A percentile compares a stretch with the other conserved stretches of the same genome.
Conservation (phyloP, 2,329 filamentous ascomycete species). For the Venturia effusa region DNA sequence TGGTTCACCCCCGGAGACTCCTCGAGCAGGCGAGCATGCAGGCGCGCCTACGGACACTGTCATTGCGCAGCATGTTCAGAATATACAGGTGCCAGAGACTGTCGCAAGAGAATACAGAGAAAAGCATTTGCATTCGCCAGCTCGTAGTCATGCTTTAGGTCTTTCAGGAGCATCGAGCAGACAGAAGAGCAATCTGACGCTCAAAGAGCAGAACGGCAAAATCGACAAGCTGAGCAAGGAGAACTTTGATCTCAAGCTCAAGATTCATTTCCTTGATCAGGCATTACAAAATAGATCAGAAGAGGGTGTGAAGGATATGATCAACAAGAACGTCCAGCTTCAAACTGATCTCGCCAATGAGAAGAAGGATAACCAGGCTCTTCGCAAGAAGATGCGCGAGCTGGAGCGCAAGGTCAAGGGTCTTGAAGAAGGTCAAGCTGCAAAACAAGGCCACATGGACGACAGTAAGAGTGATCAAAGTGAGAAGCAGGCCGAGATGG, state of each 20-base stretch:
- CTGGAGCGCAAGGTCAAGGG: conserved; percentile 67
- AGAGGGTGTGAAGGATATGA: conserved; percentile 95
- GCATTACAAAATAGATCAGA: conserved; percentile 87
- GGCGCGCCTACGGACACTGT: conserved; percentile 72
- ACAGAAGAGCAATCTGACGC: conserved; percentile 49
- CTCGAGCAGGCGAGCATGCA: conserved; percentile 44
- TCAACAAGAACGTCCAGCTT: conserved; percentile 91
- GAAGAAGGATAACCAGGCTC: conserved; percentile 78
- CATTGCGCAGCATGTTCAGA: conserved; percentile 76
- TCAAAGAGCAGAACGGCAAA: conserved; percentile 96
- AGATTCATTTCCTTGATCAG: conserved; percentile 94
- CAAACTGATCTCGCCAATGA: conserved; percentile 82
- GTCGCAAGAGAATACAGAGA: conserved; percentile 77
- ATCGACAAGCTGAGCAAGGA: conserved; percentile 95
- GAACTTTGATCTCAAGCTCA: conserved; percentile 94
- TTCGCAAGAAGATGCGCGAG: conserved; percentile 74
- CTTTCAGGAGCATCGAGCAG: conserved; percentile 21
- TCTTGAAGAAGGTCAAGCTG: conserved; percentile 40
- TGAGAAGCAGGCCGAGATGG: conserved; percentile 54
- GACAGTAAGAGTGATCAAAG: conserved; percentile 41
- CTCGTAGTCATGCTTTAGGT: conserved; percentile 12
- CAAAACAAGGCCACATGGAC: conserved; percentile 27
- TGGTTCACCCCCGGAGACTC: conserved; percentile 53
- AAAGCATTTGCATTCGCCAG: conserved; percentile 38
- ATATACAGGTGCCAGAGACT: conserved; percentile 83